A percentile compares a stretch with the other conserved stretches of the same genome.
phyloP scores from a whole-genome alignment of 2,329 filamentous ascomycete species.

The Thelonectria rubi region DNA sequence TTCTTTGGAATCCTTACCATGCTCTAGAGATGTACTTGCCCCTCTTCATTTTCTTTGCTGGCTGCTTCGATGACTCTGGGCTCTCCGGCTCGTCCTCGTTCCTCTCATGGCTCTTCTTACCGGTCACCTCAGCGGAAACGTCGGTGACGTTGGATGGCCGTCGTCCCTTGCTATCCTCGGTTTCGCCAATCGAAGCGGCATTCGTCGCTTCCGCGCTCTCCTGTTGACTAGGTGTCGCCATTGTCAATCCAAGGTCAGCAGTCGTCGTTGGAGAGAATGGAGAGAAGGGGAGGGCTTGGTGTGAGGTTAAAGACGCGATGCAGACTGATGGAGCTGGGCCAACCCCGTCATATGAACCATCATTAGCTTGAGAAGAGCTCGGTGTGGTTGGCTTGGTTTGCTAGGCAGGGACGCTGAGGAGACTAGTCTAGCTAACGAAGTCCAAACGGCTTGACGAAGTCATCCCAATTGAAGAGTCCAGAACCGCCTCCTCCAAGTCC shows the following conservation, averaged over 20 bases:
- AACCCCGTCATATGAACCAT: not conserved
- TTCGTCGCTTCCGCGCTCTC: not conserved
- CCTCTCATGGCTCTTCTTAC: not conserved
- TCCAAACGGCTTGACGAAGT: not conserved
- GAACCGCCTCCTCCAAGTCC: not conserved
- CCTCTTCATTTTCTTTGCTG: conserved; percentile 31
- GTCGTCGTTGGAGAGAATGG: not conserved
- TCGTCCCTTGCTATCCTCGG: not conserved
- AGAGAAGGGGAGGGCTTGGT: not conserved
- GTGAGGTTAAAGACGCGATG: not conserved
- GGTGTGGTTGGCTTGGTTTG: not conserved
- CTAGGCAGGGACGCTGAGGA: not conserved
- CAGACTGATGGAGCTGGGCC: not conserved
- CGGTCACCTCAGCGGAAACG: not conserved
- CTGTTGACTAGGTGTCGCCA: not conserved
- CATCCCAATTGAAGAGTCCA: not conserved
- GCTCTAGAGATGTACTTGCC: conserved; percentile 36
- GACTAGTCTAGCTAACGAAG: not conserved
- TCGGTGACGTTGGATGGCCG: not conserved
- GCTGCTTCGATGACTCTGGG: conserved; percentile 1
- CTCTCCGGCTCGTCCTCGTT: conserved; percentile 1
- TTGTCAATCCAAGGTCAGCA: not conserved
- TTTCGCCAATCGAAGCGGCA: not conserved
- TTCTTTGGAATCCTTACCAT: conserved; percentile 21
- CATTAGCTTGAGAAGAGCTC: not conserved